Evolutionary conservation across 495 filamentous ascomycete genomes (phyloP).

Genomic region (Tuber aestivum): DNA sequence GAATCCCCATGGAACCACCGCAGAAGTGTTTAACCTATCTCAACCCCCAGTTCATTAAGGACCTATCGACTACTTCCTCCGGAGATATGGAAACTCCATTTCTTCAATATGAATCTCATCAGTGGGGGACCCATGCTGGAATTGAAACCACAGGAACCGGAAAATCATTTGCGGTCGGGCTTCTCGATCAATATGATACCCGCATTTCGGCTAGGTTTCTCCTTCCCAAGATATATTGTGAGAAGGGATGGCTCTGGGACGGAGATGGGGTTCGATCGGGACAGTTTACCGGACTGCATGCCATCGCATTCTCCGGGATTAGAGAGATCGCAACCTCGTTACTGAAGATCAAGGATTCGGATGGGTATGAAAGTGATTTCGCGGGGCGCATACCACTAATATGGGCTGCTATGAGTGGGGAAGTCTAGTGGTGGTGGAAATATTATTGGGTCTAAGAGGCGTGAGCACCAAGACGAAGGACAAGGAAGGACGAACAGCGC

Average conservation of each 20-base stretch:
- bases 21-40: background rate
- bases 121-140: background rate
- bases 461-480: background rate
- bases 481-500: conserved; percentile 36
- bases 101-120: background rate
- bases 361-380: conserved; percentile 41
- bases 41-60: background rate
- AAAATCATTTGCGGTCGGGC: background rate
- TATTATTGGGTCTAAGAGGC: no score
- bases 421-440: no score
- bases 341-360: conserved; percentile 26
- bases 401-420: conserved; percentile 40
- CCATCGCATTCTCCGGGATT: no score
- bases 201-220: background rate
- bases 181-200: background rate
- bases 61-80: background rate
- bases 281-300: no score
- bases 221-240: background rate
- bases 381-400: conserved; percentile 43
- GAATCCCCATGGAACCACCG: background rate
- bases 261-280: no score
- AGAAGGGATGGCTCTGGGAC: no score
- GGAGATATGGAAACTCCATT: background rate
- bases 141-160: background rate
- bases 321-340: conserved; percentile 7